Conservation (phyloP, 176 grass and related monocot species). For the Oryza rufipogon region DNA sequence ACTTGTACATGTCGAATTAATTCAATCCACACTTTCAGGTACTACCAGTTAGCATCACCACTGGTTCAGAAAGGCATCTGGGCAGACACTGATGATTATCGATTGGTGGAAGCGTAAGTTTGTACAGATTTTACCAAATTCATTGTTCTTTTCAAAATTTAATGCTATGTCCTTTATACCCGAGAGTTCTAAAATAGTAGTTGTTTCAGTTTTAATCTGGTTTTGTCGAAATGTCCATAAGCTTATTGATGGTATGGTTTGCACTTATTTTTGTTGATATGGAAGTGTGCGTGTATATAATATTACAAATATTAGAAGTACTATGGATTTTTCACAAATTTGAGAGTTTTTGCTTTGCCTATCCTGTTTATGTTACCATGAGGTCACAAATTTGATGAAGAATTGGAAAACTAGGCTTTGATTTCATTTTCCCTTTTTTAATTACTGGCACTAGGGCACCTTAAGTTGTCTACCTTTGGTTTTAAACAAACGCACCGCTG, state of each 20-base stretch:
- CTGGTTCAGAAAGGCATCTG: slow-evolving; percentile 64
- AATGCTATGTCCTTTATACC: slow-evolving; percentile 26
- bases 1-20: slow-evolving; percentile 8
- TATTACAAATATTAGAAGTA: background rate
- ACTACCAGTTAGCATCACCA: slow-evolving; percentile 64
- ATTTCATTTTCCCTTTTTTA: background rate
- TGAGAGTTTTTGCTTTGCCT: background rate
- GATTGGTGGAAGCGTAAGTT: slow-evolving; percentile 70
- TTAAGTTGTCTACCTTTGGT: slow-evolving; percentile 8
- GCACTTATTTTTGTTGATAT: slow-evolving; percentile 7
- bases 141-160: slow-evolving; percentile 8
- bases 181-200: background rate
- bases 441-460: background rate
- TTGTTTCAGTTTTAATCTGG: background rate
- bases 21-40: slow-evolving; percentile 51
- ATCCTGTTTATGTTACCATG: background rate
- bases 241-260: background rate
- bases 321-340: background rate
- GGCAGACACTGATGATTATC: slow-evolving; percentile 73
- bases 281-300: background rate
- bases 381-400: slow-evolving; percentile 16
- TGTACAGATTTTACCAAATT: slow-evolving; percentile 1
- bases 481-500: background rate
- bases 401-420: background rate
- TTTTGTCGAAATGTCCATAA: slow-evolving; percentile 3